Base-by-base conservation (phyloP, 805 yeast species). In the Candida mattraensis region DNA sequence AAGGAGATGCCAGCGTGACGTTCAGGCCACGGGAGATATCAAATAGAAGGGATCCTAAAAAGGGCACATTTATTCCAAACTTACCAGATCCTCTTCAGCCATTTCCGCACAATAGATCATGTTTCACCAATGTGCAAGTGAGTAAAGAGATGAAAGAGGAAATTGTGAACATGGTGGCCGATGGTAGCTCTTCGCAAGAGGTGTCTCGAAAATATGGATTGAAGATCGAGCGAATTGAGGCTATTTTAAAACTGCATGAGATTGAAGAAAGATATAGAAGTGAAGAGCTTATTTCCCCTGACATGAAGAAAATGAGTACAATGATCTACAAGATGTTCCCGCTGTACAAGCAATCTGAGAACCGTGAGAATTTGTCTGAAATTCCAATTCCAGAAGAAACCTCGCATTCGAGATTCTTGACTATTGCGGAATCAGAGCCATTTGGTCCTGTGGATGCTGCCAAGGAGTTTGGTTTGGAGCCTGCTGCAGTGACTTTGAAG, bases 361-460 rank as follows among this genome's bases (percentile, higher is more conserved):
- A 48, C 28, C 70, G 79, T 7, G 95, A 89, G 55, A 85, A 87
- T 57, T 69, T 88, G 56, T 84, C 95, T n/a, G 96, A 91, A 69
- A 86, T 89, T 68, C 96, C 96, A 21, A 79, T 85, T 33, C 95
- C 96, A 20, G 74, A 78, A 47, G 86, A 83, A 63, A 84, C 95
- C 3, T 69, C 82, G 45, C 79, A 78, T 45, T 87, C 94, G 46
- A 72, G 91, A 47, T 89, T 89, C 68, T 64, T 87, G 56, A 83
- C 95, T 9, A 81, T 91, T 58, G 91, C 96, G 7, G 99, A 91
- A 64, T 80, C 88, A 18, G 95, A 88, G 66, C 95, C 96, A 7
- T 89, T 91, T 58, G 96, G 96, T 5, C 95, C 97, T 5, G 73
- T 88, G 5, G 98, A 93, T 56, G 97, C 99, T 10, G 96, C 99